Evolutionary conservation across 2,329 filamentous ascomycete genomes (phyloP).

Genomic region (Fusarium cyanostomum): DNA sequence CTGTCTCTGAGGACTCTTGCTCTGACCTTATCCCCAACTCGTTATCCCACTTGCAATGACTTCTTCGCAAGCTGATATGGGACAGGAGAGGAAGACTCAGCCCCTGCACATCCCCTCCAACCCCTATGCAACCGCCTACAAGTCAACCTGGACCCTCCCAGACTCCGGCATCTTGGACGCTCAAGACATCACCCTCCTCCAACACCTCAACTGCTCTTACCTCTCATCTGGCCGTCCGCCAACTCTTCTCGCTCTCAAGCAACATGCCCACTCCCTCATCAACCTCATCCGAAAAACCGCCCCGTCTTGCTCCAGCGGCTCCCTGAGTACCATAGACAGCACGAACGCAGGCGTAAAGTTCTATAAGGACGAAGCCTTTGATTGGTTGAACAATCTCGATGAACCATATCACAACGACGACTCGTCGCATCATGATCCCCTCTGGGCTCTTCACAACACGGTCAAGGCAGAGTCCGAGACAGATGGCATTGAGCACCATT

Average conservation of each 20-base stretch:
- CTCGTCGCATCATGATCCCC: slow-evolving; percentile 56
- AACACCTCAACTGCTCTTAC: slow-evolving; percentile 66
- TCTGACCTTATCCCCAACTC: neutral
- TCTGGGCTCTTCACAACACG: slow-evolving; percentile 58
- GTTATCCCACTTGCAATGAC: slow-evolving; percentile 1
- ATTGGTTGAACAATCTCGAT: slow-evolving; percentile 65
- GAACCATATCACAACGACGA: slow-evolving; percentile 60
- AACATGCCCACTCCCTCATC: slow-evolving; percentile 67
- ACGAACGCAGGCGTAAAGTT: slow-evolving; percentile 47
- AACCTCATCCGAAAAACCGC: slow-evolving; percentile 61
- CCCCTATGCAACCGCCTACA: slow-evolving; percentile 41
- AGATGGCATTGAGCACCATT: slow-evolving; percentile 55
- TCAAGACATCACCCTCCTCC: slow-evolving; percentile 39
- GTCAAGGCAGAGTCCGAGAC: slow-evolving; percentile 55
- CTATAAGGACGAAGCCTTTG: slow-evolving; percentile 60
- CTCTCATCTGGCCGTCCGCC: slow-evolving; percentile 64
- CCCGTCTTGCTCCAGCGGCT: slow-evolving; percentile 47
- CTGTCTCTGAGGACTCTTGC: no score
- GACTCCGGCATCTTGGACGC: slow-evolving; percentile 33
- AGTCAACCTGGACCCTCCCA: slow-evolving; percentile 39
- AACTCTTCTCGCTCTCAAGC: slow-evolving; percentile 66
- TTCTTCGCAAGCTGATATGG: neutral
- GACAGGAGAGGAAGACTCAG: neutral
- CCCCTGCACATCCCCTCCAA: slow-evolving; percentile 39
- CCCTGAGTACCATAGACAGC: slow-evolving; percentile 34